A percentile compares a stretch with the other conserved stretches of the same genome.
These are phyloP conservation scores for Calendula officinalis DNA, from an alignment of 129 eudicot genomes.

Conservation along the genomic window DNA sequence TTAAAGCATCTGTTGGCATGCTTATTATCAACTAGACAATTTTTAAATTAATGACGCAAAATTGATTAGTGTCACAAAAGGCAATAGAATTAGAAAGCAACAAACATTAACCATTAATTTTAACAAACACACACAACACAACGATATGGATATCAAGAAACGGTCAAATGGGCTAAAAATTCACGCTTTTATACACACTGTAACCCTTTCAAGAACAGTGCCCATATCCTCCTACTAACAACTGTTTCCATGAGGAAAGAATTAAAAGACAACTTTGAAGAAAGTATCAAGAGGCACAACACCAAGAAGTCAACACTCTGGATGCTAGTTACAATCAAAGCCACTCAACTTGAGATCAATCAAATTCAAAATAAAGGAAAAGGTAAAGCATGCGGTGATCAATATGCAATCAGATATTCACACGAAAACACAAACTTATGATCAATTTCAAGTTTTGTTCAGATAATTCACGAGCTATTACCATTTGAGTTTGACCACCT, in stretches of 20 bases:
- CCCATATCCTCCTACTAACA: conserved; percentile 14
- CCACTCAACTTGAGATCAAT: conserved; percentile 16
- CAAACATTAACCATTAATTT: conserved; percentile 12
- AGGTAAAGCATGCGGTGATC: conserved; percentile 13
- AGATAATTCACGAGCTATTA: conserved; percentile 24
- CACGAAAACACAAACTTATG: conserved; percentile 22
- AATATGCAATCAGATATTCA: conserved; percentile 21
- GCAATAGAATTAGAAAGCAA: neutral
- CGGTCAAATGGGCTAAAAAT: neutral
- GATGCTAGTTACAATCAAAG: conserved; percentile 25
- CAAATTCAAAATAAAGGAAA: conserved; percentile 8
- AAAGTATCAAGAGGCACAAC: conserved; percentile 15
- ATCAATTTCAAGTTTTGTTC: conserved; percentile 12
- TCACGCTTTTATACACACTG: neutral
- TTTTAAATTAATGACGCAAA: neutral
- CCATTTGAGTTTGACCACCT: conserved; percentile 51
- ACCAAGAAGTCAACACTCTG: conserved; percentile 9
- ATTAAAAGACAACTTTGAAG: conserved; percentile 1
- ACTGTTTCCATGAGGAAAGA: conserved; percentile 18
- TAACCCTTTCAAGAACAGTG: no score
- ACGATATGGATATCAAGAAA: neutral
- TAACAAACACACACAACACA: conserved; percentile 10
- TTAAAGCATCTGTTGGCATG: no score
- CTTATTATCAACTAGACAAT: no score
- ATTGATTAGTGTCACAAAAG: neutral